A percentile compares a stretch with the other conserved stretches of the same genome.
These are phyloP conservation scores for Fusarium nisikadoi DNA, from an alignment of 2,329 filamentous ascomycete species.

Conservation along the genomic window DNA sequence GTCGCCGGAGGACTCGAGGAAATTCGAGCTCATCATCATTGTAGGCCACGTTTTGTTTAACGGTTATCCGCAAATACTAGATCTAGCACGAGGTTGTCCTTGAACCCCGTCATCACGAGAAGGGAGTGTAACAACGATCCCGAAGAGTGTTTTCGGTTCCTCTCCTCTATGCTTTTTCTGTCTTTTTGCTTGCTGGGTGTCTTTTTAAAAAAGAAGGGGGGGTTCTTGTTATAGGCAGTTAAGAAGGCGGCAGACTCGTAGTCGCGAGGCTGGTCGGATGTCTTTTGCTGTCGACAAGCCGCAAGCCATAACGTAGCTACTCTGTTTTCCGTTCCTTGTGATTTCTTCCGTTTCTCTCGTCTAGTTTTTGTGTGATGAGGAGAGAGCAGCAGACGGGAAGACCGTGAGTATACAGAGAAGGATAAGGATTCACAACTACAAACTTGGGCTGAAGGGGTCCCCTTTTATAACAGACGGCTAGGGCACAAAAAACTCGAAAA, in stretches of 20 bases:
- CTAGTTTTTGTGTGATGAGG: neutral
- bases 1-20: conserved; percentile 35
- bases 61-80: conserved; percentile 41
- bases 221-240: conserved; percentile 42
- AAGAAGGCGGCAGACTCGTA: conserved; percentile 44
- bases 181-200: neutral
- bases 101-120: conserved; percentile 43
- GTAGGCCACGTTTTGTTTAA: conserved; percentile 27
- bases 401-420: conserved; percentile 17
- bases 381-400: neutral
- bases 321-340: conserved; percentile 13
- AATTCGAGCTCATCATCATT: conserved; percentile 42
- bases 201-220: conserved; percentile 1
- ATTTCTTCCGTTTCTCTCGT: conserved; percentile 12
- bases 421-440: conserved; percentile 16
- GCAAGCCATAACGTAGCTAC: conserved; percentile 43
- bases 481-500: conserved; percentile 11
- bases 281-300: conserved; percentile 41
- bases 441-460: conserved; percentile 22
- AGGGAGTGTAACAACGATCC: conserved; percentile 7
- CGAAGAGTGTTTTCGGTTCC: conserved; percentile 12
- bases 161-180: conserved; percentile 8
- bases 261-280: conserved; percentile 41
- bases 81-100: conserved; percentile 38
- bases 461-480: conserved; percentile 33